phyloP scores from a whole-genome alignment of 768 basidiomycete genomes.

The Trametes maxima region DNA sequence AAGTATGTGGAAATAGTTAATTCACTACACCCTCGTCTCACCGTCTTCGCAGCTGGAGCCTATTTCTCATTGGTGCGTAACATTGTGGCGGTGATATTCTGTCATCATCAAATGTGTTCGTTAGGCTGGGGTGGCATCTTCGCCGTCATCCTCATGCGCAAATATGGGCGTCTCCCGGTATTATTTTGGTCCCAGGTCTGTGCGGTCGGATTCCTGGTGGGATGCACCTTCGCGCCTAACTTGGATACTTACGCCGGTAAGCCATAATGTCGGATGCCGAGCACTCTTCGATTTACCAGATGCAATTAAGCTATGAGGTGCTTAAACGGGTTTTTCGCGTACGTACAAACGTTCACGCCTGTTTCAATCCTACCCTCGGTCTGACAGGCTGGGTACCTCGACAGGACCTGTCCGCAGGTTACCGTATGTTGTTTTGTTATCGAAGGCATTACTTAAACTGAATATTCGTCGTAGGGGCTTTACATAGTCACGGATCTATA shows the following conservation, averaged over 20 bases:
- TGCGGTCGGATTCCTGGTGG: conserved; percentile 57
- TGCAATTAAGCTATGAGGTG: conserved; percentile 71
- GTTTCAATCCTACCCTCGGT: background rate
- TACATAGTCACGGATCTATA: conserved; percentile 65
- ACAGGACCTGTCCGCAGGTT: conserved; percentile 60
- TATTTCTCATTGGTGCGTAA: conserved; percentile 55
- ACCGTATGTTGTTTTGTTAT: conserved; percentile 36
- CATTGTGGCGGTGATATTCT: background rate
- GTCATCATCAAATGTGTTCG: background rate
- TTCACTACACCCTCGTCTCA: too few species aligned
- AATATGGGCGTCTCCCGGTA: conserved; percentile 64
- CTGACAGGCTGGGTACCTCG: background rate
- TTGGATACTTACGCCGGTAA: conserved; percentile 58
- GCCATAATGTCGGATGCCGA: background rate
- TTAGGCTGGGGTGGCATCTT: conserved; percentile 63
- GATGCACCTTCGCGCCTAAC: conserved; percentile 59
- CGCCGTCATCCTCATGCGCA: conserved; percentile 63
- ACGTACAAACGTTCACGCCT: conserved; percentile 12
- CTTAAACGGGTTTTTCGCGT: conserved; percentile 60
- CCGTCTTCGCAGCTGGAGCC: conserved; percentile 55
- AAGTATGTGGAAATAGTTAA: conserved; percentile 33
- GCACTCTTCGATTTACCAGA: conserved; percentile 22
- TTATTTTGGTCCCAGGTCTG: conserved; percentile 72
- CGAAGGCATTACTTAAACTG: background rate
- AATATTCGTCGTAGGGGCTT: conserved; percentile 43